These are phyloP conservation scores for Clavispora asparagi DNA, from an alignment of 805 yeast genomes.

Conservation along the genomic window DNA sequence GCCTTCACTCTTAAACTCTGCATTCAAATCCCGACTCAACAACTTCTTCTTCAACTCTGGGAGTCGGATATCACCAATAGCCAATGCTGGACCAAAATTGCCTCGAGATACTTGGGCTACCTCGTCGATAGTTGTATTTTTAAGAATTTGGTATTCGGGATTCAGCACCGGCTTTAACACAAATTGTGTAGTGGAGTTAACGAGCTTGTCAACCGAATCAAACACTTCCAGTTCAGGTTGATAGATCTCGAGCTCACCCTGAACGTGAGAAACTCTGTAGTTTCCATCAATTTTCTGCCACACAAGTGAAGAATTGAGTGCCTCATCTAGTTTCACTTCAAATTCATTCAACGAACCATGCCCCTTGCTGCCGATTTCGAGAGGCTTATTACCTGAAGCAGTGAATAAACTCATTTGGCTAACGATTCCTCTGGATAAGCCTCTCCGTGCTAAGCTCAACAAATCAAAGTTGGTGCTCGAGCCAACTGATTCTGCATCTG, in stretches of 20 bases:
- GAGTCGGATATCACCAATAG: constrained; percentile 84
- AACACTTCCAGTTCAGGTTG: constrained; percentile 12
- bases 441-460: constrained; percentile 26
- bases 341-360: constrained; percentile 38
- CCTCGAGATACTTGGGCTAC: neutral
- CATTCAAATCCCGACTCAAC: constrained; percentile 53
- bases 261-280: constrained; percentile 74
- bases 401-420: constrained; percentile 27
- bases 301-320: constrained; percentile 50
- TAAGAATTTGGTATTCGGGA: neutral
- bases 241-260: constrained; percentile 53
- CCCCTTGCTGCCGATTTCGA: constrained; percentile 45
- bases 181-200: constrained; percentile 6
- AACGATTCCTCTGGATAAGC: constrained; percentile 15
- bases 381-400: constrained; percentile 32
- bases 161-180: constrained; percentile 3
- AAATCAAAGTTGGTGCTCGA: constrained; percentile 26
- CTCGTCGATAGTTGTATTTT: neutral
- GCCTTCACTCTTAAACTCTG: constrained; percentile 93
- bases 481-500: constrained; percentile 14
- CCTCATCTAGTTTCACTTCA: constrained; percentile 65
- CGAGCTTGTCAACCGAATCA: constrained; percentile 2
- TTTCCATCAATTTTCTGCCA: constrained; percentile 89
- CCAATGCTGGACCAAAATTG: constrained; percentile 29
- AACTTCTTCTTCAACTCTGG: constrained; percentile 72